Evolutionary conservation across 2,329 filamentous ascomycete species (phyloP).

Genomic region (Aspergillus costaricaensis): DNA sequence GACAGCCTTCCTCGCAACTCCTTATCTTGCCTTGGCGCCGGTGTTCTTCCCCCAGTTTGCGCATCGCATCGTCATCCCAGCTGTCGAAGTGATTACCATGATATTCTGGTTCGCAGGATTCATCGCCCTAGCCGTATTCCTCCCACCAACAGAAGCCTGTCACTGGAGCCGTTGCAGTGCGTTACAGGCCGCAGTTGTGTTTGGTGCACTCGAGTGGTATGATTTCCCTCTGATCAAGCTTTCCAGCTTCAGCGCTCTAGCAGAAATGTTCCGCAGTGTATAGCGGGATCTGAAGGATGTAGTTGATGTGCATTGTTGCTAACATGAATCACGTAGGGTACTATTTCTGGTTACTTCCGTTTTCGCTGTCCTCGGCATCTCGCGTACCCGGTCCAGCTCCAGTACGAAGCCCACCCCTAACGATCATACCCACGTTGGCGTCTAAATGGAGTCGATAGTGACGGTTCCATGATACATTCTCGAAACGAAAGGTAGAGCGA

Average conservation of each 20-base stretch:
- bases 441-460: constrained; percentile 11
- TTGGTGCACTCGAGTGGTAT: constrained; percentile 53
- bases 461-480: constrained; percentile 1
- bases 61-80: constrained; percentile 67
- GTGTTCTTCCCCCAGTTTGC: constrained; percentile 62
- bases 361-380: constrained; percentile 51
- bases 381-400: constrained; percentile 39
- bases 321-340: constrained; percentile 25
- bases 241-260: not conserved
- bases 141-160: constrained; percentile 60
- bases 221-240: constrained; percentile 13
- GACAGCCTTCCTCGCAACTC: constrained; percentile 68
- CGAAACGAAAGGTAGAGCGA: not conserved
- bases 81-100: constrained; percentile 70
- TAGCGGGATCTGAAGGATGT: not conserved
- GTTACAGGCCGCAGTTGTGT: constrained; percentile 55
- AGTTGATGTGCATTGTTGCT: not conserved
- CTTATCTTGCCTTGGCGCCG: constrained; percentile 70
- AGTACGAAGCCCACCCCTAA: constrained; percentile 27
- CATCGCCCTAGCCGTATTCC: constrained; percentile 69
- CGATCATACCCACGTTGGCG: constrained; percentile 22
- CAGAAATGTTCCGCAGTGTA: not conserved
- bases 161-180: constrained; percentile 59
- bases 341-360: constrained; percentile 54
- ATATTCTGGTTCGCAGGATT: constrained; percentile 91